Base-by-base conservation (phyloP, 805 yeast species). In the Kluyveromyces wickerhamii region DNA sequence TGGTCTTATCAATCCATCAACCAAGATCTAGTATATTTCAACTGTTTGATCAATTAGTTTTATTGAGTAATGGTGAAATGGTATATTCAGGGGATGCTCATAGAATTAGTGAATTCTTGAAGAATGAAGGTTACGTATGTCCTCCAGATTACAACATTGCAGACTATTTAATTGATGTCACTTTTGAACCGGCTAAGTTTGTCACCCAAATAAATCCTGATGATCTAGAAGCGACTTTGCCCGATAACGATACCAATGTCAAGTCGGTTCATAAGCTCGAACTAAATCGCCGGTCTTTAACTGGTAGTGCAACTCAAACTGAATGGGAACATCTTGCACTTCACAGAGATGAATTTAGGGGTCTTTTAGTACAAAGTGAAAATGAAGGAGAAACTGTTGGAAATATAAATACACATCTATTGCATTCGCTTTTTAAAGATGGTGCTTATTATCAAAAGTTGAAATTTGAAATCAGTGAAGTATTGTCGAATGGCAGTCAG, bases 1-100 rank as follows among this genome's bases (percentile, higher is more conserved):
- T 92, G 32, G 74, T 92, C 2, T 81, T 92, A 54, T 86, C 98
- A 0, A 92, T 92, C 44, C 98, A 92, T 62, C 98, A 92, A 55
- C 98, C 98, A 8, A 71, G 98, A 51, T 84, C 96, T 38, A 92
- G 92, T 52, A 89, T 92, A 54, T 96, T 92, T 21, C 79, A 95
- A 0, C 62, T 85, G 38, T 92, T 92, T 58, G 96, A 89, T 52
- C 79, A 79, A 48, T 68, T 92, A 32, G 59, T 89, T 2, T 63
- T 92, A 32, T 66, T 92, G 35, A 80, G 95, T 17, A 81, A 81
- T 43, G 97, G 98, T 40, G 77, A 77, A 44, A 63, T 86, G 55
- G 79, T 88, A 2, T 92, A 82, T 52, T 84, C 95, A 0, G 98
- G 98, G 12, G 77, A 74, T n/a, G 79, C 81, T 70, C 62, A 67